Conservation (phyloP, 148 eudicot genomes). For the Vaccinium corymbosum region DNA sequence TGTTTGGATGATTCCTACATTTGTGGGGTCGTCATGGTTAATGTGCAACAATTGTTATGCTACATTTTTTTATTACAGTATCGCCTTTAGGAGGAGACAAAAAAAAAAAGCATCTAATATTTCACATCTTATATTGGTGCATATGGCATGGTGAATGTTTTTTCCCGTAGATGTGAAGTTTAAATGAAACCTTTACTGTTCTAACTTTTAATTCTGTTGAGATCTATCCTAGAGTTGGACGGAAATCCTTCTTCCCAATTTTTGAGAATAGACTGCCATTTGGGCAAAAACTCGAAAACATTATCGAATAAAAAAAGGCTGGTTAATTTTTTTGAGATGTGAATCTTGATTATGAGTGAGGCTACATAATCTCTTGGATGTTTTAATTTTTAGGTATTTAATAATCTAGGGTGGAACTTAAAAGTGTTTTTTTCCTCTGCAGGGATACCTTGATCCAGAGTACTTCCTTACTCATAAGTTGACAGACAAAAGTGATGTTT, state of each 20-base stretch:
- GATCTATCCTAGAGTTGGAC: background rate
- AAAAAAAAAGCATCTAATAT: background rate
- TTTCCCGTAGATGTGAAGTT: background rate
- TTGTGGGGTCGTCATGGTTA: background rate
- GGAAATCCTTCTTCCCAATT: background rate
- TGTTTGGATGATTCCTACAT: background rate
- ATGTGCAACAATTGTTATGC: background rate
- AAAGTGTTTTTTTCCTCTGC: slow-evolving; percentile 18
- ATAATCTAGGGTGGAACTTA: background rate
- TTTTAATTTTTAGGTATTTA: background rate
- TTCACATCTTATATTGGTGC: background rate
- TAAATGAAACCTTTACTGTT: background rate
- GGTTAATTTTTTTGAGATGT: background rate
- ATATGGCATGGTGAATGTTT: background rate
- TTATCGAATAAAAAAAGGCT: background rate
- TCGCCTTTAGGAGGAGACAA: background rate
- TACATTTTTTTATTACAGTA: background rate
- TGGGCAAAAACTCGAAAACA: background rate
- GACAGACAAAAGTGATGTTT: slow-evolving; percentile 85
- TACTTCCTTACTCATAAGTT: slow-evolving; percentile 76
- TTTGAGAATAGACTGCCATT: background rate
- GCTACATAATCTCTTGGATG: background rate
- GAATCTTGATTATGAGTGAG: background rate
- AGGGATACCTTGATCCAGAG: slow-evolving; percentile 94
- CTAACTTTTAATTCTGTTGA: background rate